Base-by-base conservation (phyloP, 352 stramenopile species). In the Globisporangium carolinianum region DNA sequence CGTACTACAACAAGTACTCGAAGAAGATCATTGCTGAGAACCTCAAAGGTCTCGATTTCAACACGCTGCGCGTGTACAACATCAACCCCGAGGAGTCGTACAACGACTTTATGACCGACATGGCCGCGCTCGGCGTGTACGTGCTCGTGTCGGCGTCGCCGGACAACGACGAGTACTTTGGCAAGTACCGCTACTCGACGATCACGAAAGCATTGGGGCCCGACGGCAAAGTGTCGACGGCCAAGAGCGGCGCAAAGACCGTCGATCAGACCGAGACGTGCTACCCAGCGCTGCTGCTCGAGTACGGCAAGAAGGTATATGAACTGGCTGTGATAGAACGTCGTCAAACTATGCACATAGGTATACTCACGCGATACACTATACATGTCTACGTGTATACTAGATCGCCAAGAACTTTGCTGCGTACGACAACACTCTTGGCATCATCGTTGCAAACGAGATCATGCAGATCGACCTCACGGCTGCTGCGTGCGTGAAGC, bases 351-450 rank as follows among this genome's bases (percentile, higher is more conserved):
- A 18, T 5, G 47, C 7, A 37, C 6, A 47, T 32, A 42, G 37
- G 12, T 38, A n/a, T 45, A 43, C 14, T 49, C 4, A 6, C 46
- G 18, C 42, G 24, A 32, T 32, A 32, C 24, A 32, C 24, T 32
- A 32, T 3, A 3, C 24, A 32, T 32, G 24, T 32, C 24, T 32
- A 32, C 24, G 24, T 32, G 24, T 32, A 32, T 32, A 32, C 18
- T 60, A 84, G 74, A 91, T 94, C 58, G 82, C 83, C 53, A 83
- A 91, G 63, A 92, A 95, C 65, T 95, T 95, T 64, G 83, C 83
- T 0, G 76, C 89, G 69, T 93, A 95, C 56, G 82, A 95, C 61
- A 95, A 95, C 68, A 92, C 83, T 3, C 63, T 95, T 36, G 73
- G 75, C 10, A 77, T 95, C 24, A 77, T 95, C 50, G 71, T 95